These are phyloP conservation scores for Sistotremastrum suecicum DNA, from an alignment of 768 basidiomycete species.

Conservation along the genomic window DNA sequence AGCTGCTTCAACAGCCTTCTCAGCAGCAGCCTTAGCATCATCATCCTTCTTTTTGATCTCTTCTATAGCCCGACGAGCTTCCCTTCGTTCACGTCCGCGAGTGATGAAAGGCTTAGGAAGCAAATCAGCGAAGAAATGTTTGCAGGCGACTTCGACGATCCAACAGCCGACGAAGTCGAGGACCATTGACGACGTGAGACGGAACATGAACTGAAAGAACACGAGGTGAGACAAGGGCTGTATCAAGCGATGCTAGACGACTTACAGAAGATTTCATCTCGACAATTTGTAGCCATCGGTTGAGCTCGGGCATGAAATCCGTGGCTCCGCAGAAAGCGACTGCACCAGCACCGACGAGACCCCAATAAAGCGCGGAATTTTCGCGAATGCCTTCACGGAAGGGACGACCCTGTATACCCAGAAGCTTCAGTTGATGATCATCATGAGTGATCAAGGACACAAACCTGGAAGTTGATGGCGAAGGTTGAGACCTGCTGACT, in stretches of 20 bases:
- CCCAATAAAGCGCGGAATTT: constrained; percentile 87
- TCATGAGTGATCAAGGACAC: background rate
- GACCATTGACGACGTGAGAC: constrained; percentile 68
- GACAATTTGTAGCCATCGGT: constrained; percentile 93
- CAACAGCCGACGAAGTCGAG: constrained; percentile 84
- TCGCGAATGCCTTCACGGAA: constrained; percentile 98
- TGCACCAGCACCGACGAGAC: constrained; percentile 73
- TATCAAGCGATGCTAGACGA: constrained; percentile 8
- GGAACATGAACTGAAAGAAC: constrained; percentile 59
- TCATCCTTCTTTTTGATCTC: constrained; percentile 19
- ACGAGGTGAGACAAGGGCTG: background rate
- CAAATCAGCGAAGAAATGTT: constrained; percentile 74
- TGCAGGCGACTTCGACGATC: constrained; percentile 70
- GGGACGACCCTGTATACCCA: constrained; percentile 57
- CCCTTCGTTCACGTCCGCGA: constrained; percentile 67
- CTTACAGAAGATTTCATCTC: constrained; percentile 70
- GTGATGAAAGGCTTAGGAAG: constrained; percentile 79
- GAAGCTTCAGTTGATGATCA: background rate
- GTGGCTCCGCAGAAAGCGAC: constrained; percentile 92
- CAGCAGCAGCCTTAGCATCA: constrained; percentile 1
- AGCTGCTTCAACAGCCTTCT: constrained; percentile 1
- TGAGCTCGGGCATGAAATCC: constrained; percentile 90
- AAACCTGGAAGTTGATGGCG: constrained; percentile 90
- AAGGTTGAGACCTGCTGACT: constrained; percentile 99
- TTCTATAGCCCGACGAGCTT: constrained; percentile 35